Base-by-base conservation (phyloP, 495 filamentous ascomycete genomes). In the Bryoglossum gracile region DNA sequence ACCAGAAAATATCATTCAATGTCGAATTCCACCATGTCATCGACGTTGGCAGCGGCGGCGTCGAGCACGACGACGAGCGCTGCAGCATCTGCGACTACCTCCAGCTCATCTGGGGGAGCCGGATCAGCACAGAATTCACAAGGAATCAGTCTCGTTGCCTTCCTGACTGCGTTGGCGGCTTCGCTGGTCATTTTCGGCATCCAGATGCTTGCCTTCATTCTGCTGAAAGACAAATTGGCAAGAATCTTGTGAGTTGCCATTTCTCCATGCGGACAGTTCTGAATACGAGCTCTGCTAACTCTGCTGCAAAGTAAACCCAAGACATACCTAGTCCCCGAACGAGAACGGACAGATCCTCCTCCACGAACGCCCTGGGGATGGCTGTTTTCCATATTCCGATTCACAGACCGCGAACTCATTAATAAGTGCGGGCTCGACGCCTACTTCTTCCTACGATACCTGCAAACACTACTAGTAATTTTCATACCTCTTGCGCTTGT, bases 391-490 rank as follows among this genome's bases (percentile, higher is more conserved):
- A 75, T 95, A 26, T 86, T 92, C 66, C 80, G 74, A 59, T 87
- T 87, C 46, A 75, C 78, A 38, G 83, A 89, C 65, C 73, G 84
- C n/a, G 87, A 95, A 54, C 84, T 96, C 61, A 92, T 96, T 51
- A 82, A 87, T 32, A 95, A 95, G 66, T 95, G 88, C 64, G 92
- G 92, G 4, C 76, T 98, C 32, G 92, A 98, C 66, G 91, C 94
- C 58, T 98, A 96, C 70, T 94, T 98, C 66, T 98, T 97, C 68
- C 74, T 98, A 1, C 87, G 94, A 45, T 98, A 94, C 62, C 74
- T 98, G 13, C 87, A 91, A 46, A 92, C 94, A 63, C 78, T 98
- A 2, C 76, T 98, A 30, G 84, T 94, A 60, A 91, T 96, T 51
- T 97, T 97, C 59, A 63, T 92, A 16, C 86, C 89, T 6, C 72